Evolutionary conservation across 1,139 yeast genomes (phyloP), one percentile per base, ranked within the genome.

Genomic region (Kodamaea arcana): DNA sequence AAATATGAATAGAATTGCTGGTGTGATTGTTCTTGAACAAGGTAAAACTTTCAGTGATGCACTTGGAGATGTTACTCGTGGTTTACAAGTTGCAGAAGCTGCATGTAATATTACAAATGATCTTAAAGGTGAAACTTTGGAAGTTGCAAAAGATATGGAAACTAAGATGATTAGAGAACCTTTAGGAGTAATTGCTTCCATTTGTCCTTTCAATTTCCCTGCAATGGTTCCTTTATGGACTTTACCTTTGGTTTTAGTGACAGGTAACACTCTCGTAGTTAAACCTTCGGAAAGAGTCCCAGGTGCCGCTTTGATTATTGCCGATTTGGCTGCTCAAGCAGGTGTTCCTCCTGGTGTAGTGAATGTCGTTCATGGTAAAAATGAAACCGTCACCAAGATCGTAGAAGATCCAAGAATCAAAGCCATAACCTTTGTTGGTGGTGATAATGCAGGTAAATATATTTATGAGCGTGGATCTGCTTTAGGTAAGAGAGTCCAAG

Each of bases 171-270:
- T 80, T 48, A 74, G 92, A 48, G 77, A 72, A 50, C 77, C 77
- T 21, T 58, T 71, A 41, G 86, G 86, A 14, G 83, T 80, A 15
- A 72, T 79, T 40, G 85, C 81, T 6, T 80, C 85, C 16, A 80
- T 80, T 46, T 76, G 82, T 49, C 87, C 87, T n/a, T 78, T 78
- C 61, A 81, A 81, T 62, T 81, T 83, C 73, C 92, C 92, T 20
- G 92, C 88, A 29, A 83, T 83, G 92, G 85, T 83, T 40, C 94
- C 94, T 24, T 67, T 83, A 48, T 83, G 94, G 94, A 78, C 88
- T 22, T 71, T 83, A 41, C 94, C 94, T 13, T 72, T 83, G 53
- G 69, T 79, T 29, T 71, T 83, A 44, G 90, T 80, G 40, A 82
- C 90, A 17, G 94, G 94, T 48, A 83, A 83, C 67, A 79, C 90